phyloP scores from a whole-genome alignment of 1,284 basidiomycete genomes.

The Marasmius oreades region DNA sequence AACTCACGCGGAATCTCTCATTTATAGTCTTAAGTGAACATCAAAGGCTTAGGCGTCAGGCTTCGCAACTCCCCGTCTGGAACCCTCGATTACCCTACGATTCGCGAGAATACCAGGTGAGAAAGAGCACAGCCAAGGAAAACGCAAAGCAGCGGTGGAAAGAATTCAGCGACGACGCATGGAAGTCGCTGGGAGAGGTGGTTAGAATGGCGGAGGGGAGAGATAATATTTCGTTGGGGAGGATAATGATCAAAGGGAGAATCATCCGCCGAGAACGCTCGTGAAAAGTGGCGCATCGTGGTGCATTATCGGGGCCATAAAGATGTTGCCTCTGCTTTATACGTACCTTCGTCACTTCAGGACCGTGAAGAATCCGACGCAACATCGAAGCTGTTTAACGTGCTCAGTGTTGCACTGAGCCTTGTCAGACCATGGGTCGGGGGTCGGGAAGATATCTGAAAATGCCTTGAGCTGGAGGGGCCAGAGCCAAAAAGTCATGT shows the following conservation, averaged over 20 bases:
- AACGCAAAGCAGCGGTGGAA: conserved; percentile 10
- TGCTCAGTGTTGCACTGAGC: conserved; percentile 28
- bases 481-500: too few relatives aligned
- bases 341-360: too few relatives aligned
- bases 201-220: conserved; percentile 50
- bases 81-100: conserved; percentile 33
- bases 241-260: conserved; percentile 20
- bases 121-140: conserved; percentile 16
- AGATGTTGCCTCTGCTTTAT: too few relatives aligned
- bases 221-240: conserved; percentile 40
- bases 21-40: conserved; percentile 33
- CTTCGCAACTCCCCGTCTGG: conserved; percentile 36
- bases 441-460: too few relatives aligned
- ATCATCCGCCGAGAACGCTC: conserved; percentile 1
- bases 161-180: conserved; percentile 28
- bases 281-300: not conserved
- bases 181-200: conserved; percentile 41
- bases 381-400: conserved; percentile 31
- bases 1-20: conserved; percentile 48
- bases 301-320: not conserved
- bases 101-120: conserved; percentile 22
- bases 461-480: too few relatives aligned
- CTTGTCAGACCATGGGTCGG: too few relatives aligned
- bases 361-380: conserved; percentile 29
- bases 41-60: conserved; percentile 23